Evolutionary conservation across 2,329 filamentous ascomycete species (phyloP).

Genomic region (Alternaria triticimaculans): DNA sequence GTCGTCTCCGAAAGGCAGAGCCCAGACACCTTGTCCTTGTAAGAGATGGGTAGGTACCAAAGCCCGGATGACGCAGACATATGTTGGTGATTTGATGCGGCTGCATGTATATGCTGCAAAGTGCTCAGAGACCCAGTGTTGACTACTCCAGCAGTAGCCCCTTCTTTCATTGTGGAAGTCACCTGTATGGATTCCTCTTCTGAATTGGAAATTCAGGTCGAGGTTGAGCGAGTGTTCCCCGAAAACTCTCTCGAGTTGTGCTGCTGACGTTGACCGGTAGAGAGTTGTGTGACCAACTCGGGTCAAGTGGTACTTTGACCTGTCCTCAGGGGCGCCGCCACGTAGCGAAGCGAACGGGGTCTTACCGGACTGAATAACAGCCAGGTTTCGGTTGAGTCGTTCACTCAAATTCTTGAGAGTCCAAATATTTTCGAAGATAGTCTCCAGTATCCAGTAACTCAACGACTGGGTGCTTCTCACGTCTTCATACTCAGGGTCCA

Average conservation of each 20-base stretch:
- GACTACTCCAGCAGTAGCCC: too few species aligned
- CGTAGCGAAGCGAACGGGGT: neutral
- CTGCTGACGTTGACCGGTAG: neutral
- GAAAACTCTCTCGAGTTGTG: neutral
- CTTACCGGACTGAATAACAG: neutral
- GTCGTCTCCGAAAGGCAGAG: too few species aligned
- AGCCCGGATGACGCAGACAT: too few species aligned
- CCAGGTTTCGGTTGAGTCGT: neutral
- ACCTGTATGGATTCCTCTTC: too few species aligned
- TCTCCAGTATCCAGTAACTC: neutral
- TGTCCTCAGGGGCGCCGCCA: neutral
- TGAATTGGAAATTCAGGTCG: too few species aligned
- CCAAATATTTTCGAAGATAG: neutral
- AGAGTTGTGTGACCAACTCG: neutral
- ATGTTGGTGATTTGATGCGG: too few species aligned
- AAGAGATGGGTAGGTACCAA: too few species aligned
- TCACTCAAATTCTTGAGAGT: neutral
- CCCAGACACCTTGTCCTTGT: too few species aligned
- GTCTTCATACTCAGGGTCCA: neutral
- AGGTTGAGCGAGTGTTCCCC: neutral
- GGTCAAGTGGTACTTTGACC: neutral
- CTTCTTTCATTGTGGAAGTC: too few species aligned
- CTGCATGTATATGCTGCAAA: too few species aligned
- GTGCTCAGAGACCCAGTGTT: too few species aligned
- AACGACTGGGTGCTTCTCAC: neutral